Conservation (phyloP, 2,329 filamentous ascomycete species). For the Paracamarosporium sp. region DNA sequence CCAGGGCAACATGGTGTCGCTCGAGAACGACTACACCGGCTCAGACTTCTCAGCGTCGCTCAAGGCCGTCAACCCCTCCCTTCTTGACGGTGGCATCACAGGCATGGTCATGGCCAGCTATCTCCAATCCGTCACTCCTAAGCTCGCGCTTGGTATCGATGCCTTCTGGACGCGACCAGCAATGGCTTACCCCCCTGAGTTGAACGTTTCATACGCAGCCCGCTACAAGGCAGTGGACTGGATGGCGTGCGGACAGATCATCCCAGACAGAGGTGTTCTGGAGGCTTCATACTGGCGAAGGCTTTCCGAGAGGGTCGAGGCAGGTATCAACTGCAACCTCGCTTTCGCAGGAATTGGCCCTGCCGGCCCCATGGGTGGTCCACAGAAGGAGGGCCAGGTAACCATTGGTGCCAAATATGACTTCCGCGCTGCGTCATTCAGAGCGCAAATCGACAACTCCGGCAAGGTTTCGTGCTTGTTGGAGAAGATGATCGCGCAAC, state of each 20-base stretch:
- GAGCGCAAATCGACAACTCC: constrained; percentile 92
- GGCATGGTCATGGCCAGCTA: constrained; percentile 97
- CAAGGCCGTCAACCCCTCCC: constrained; percentile 95
- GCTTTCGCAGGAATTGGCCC: constrained; percentile 72
- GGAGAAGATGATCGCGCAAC: constrained; percentile 94
- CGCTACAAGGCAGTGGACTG: constrained; percentile 92
- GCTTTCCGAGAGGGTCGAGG: constrained; percentile 93
- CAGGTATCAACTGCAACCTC: constrained; percentile 92
- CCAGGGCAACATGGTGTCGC: constrained; percentile 86
- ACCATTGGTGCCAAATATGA: constrained; percentile 97
- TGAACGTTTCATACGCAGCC: constrained; percentile 85
- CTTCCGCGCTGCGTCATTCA: constrained; percentile 93
- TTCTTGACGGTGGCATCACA: constrained; percentile 88
- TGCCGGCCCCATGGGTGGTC: constrained; percentile 58
- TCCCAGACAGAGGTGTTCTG: constrained; percentile 80
- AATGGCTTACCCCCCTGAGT: constrained; percentile 86
- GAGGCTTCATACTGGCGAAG: constrained; percentile 94
- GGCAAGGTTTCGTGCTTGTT: constrained; percentile 92
- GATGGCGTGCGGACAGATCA: constrained; percentile 89
- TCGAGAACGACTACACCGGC: constrained; percentile 96
- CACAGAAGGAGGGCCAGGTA: constrained; percentile 84
- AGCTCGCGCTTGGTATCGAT: constrained; percentile 86
- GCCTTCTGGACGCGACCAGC: constrained; percentile 91
- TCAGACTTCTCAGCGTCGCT: constrained; percentile 90
- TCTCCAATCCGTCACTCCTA: constrained; percentile 88